Conservation (phyloP, 83 land plant genomes). For the Picea abies region DNA sequence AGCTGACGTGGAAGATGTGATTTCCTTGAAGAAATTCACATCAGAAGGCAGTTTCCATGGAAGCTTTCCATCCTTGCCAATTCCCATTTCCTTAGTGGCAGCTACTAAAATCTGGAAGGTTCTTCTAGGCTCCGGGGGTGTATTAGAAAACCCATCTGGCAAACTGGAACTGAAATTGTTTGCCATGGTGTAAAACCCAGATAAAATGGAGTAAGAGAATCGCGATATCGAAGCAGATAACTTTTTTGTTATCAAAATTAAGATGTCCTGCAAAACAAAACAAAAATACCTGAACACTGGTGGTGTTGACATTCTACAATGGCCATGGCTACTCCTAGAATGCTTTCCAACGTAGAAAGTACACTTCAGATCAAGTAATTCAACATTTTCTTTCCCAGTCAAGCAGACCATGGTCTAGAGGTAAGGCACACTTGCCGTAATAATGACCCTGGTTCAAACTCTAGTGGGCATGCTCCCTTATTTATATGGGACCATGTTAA, state of each 20-base stretch:
- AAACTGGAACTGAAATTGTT: not conserved
- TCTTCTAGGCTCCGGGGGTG: slow-evolving; percentile 33
- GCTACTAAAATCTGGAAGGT: slow-evolving; percentile 92
- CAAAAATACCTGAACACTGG: not conserved
- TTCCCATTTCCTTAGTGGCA: slow-evolving; percentile 78
- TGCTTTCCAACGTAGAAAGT: not conserved
- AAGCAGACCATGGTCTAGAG: too few relatives aligned
- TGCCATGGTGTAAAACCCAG: not conserved
- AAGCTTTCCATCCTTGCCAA: slow-evolving; percentile 82
- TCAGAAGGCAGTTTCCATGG: slow-evolving; percentile 94
- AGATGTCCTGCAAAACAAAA: not conserved
- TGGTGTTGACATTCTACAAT: not conserved
- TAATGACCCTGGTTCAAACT: too few relatives aligned
- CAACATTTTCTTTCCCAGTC: too few relatives aligned
- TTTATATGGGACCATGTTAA: too few relatives aligned
- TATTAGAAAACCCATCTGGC: slow-evolving; percentile 24
- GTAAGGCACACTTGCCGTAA: too few relatives aligned
- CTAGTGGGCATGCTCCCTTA: too few relatives aligned
- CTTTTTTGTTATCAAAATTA: not conserved
- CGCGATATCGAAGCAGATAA: not conserved
- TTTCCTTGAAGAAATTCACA: slow-evolving; percentile 78
- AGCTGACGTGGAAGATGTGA: slow-evolving; percentile 58
- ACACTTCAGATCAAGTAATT: not conserved
- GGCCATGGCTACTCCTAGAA: not conserved
- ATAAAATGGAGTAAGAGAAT: not conserved